Base-by-base conservation (phyloP, 2,329 filamentous ascomycete species). In the Pseudogymnoascus sp. region DNA sequence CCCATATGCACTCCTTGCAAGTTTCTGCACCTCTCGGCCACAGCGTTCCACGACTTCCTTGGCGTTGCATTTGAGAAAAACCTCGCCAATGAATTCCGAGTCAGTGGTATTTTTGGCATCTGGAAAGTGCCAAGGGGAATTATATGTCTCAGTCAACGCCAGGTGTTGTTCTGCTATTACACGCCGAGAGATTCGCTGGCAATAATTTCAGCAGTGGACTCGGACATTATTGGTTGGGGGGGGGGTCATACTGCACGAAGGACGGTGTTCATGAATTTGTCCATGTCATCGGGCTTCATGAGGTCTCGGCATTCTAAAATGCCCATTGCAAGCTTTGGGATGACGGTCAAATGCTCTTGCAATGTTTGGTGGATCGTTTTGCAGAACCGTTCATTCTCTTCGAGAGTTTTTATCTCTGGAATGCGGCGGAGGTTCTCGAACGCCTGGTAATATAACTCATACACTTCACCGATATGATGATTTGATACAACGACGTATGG, bases 151-250 rank as follows among this genome's bases (percentile, higher is more conserved):
- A 4, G 92, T 96, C 15, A 99, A 82, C 8, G 94, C 91, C 37
- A 99, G 84, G 71, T 99, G 94, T 70, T 99, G 94, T 75, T 99
- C 94, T 35, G 94, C 94, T 71, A 99, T 99, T 66, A 97, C 94
- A 64, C 95, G 86, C 63, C 94, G 87, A 47, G 92, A 97, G 67
- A 99, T 99, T 63, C 94, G 85, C 89, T 94, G 67, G 14, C 61
- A 53, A 35, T 58, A 62, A 37, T 43, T 25, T 61, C 59, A 43
- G 36, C n/a, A 25, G 47, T 15, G 6, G 6, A 33, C 25, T 53
- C 22, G 12, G 15, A 8, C n/a, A 11, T 2, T 28, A 38, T 28
- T 22, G 4, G n/a, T 58, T 20, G 3, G 14, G 57, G 3, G 14
- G 57, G 25, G 20, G 15, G 35, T 72, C 85, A 70, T 80, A 94